Conservation (phyloP, 495 filamentous ascomycete species). For the Neurospora tetraspora region DNA sequence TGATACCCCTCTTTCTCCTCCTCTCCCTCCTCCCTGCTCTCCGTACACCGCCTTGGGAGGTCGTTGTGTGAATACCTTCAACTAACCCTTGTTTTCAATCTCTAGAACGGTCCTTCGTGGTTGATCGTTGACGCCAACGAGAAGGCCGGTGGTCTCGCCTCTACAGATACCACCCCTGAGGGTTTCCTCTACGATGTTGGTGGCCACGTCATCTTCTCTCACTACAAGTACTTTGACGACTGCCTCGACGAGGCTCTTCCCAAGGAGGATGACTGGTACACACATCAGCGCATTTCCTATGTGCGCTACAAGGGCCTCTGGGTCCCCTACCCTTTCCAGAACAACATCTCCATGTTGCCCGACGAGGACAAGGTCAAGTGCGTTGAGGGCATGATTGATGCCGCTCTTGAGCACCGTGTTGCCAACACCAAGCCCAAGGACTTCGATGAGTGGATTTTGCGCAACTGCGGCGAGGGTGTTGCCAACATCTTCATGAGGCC, state of each 20-base stretch:
- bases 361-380: constrained; percentile 95
- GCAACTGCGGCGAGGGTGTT: constrained; percentile 82
- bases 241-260: constrained; percentile 94
- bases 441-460: constrained; percentile 98
- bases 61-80: neutral
- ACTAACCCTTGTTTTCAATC: constrained; percentile 15
- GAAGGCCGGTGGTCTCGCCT: constrained; percentile 91
- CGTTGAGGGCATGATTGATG: constrained; percentile 96
- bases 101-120: constrained; percentile 83
- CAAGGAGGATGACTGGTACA: constrained; percentile 90
- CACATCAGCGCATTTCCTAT: constrained; percentile 96
- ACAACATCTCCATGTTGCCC: constrained; percentile 98
- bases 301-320: constrained; percentile 92
- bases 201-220: constrained; percentile 99
- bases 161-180: constrained; percentile 90
- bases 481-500: constrained; percentile 98
- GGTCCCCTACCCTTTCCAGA: constrained; percentile 99
- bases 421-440: constrained; percentile 82
- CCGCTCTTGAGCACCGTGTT: constrained; percentile 75
- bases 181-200: constrained; percentile 99
- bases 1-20: constrained; percentile 13
- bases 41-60: neutral
- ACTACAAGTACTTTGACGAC: constrained; percentile 99
- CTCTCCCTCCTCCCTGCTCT: constrained; percentile 9
- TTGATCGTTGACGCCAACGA: constrained; percentile 89